Conservation (phyloP, 2,329 filamentous ascomycete genomes). For the Calycina herbarum region DNA sequence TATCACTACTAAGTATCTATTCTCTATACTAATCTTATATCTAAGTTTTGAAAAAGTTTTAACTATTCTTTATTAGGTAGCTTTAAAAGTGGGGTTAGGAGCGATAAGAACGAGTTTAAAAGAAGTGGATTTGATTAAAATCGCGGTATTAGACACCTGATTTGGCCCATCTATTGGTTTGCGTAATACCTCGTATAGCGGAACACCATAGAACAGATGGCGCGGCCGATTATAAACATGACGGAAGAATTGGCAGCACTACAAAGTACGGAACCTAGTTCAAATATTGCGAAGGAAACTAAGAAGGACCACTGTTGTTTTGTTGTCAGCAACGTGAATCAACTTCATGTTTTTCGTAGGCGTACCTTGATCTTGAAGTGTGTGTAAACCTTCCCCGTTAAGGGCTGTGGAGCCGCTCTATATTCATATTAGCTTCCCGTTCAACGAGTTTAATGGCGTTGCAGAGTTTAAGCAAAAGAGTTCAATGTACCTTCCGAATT, state of each 20-base stretch:
- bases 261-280: constrained; percentile 57
- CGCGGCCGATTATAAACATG: constrained; percentile 56
- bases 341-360: neutral
- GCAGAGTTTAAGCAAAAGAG: neutral
- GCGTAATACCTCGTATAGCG: too few relatives aligned
- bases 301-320: constrained; percentile 38
- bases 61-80: too few relatives aligned
- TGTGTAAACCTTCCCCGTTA: constrained; percentile 53
- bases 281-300: constrained; percentile 50
- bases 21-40: too few relatives aligned
- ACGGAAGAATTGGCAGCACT: constrained; percentile 47
- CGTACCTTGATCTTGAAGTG: constrained; percentile 41
- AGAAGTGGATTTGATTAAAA: too few relatives aligned
- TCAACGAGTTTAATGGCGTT: neutral
- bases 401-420: constrained; percentile 43
- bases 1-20: too few relatives aligned
- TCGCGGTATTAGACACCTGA: too few relatives aligned
- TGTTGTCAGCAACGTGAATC: neutral
- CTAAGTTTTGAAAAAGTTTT: too few relatives aligned
- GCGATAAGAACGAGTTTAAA: too few relatives aligned
- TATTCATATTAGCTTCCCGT: neutral
- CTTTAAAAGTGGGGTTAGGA: too few relatives aligned
- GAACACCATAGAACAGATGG: too few relatives aligned
- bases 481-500: constrained; percentile 39
- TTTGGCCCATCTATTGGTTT: too few relatives aligned